Base-by-base conservation (phyloP, 345 rosid species). In the Rubroshorea leprosula region DNA sequence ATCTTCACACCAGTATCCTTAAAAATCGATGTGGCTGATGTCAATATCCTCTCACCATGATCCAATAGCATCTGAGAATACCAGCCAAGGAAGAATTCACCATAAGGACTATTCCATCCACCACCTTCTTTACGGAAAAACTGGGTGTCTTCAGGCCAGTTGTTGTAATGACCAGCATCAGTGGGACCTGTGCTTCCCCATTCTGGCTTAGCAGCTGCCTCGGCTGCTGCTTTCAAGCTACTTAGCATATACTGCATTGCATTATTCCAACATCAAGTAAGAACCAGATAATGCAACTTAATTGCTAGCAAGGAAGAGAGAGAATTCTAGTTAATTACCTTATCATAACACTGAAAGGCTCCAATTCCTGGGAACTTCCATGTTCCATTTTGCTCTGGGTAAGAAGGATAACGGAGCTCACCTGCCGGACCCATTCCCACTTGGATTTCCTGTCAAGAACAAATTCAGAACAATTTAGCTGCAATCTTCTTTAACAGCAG, bases 361-460 rank as follows among this genome's bases (percentile, higher is more conserved):
- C 97, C 99, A 45, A 89, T 86, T 60, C 99, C 99, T 12, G 99
- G 99, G 60, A 93, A 93, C 65, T 27, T 93, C 99, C 99, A 93
- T 26, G 76, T 80, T 43, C 97, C 99, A 23, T 89, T 53, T 27
- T 74, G 82, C 79, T 93, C 96, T 0, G 99, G 97, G 57, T 93
- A 93, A 0, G 97, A 93, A 49, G 97, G 97, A 58, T 82, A 93
- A 15, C 97, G 90, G 26, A 89, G 86, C 72, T 93, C 99, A 39
- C 99, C 97, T 21, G 97, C 99, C 44, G 97, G 99, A 53, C 99
- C 99, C 99, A 93, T 89, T 53, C 99, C 96, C 23, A 83, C 91
- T 82, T 93, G 99, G 58, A 93, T 93, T 87, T 93, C 97, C 99
- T 89, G 76, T 10, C 64, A 18, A 5, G 7, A 47, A 23, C 49